These are phyloP conservation scores for Medakamo hakoo DNA, from an alignment of 139 green algal species.

Conservation along the genomic window DNA sequence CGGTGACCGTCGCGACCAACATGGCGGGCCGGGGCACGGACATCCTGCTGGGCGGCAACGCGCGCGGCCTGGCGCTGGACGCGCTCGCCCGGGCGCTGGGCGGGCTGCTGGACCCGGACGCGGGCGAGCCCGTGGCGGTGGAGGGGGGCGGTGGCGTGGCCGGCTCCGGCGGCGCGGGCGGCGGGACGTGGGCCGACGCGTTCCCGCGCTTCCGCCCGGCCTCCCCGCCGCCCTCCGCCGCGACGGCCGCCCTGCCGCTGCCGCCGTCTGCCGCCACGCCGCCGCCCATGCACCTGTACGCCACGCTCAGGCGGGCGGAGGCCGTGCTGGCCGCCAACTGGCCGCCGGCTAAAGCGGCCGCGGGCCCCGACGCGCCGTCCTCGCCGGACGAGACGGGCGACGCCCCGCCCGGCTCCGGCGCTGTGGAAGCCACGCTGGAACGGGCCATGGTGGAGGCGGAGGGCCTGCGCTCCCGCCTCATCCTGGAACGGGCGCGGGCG, in stretches of 20 bases:
- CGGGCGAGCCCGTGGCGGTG: too few relatives aligned
- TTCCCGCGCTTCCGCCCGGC: background rate
- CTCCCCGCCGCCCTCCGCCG: background rate
- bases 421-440: too few relatives aligned
- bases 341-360: too few relatives aligned
- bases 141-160: background rate
- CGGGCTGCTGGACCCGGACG: conserved; percentile 3
- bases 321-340: background rate
- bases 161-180: background rate
- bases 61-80: conserved; percentile 21
- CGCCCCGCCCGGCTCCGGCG: too few relatives aligned
- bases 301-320: background rate
- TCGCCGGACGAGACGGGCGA: too few relatives aligned
- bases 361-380: too few relatives aligned
- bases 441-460: too few relatives aligned
- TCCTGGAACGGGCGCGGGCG: too few relatives aligned
- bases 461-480: too few relatives aligned
- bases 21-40: conserved; percentile 68
- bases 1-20: conserved; percentile 58
- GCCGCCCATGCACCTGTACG: background rate
- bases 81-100: conserved; percentile 11
- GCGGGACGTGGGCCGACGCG: background rate
- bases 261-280: too few relatives aligned
- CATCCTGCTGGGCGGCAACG: conserved; percentile 64
- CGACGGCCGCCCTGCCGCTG: background rate